These are phyloP conservation scores for Pelargonium cotyledonis DNA, from an alignment of 441 rosid species.

Conservation along the genomic window DNA sequence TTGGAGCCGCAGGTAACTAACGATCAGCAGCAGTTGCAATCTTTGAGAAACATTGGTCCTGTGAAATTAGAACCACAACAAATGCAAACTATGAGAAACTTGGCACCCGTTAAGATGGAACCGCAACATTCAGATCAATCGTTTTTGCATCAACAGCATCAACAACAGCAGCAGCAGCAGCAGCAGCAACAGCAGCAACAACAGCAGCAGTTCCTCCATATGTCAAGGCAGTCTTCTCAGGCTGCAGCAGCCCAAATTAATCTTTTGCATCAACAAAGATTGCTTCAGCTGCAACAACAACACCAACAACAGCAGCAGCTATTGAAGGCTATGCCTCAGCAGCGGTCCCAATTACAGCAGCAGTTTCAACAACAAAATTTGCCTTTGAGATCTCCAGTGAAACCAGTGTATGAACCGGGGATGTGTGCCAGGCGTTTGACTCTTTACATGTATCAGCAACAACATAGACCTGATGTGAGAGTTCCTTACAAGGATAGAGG, in stretches of 20 bases:
- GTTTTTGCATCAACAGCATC: slow-evolving; percentile 44
- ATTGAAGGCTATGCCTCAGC: slow-evolving; percentile 73
- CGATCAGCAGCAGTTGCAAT: slow-evolving; percentile 56
- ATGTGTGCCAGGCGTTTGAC: slow-evolving; percentile 88
- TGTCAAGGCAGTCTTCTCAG: slow-evolving; percentile 79
- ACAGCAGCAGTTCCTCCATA: slow-evolving; percentile 62
- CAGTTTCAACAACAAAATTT: slow-evolving; percentile 77
- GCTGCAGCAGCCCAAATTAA: slow-evolving; percentile 57
- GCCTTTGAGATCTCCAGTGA: slow-evolving; percentile 63
- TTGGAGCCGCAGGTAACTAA: slow-evolving; percentile 65
- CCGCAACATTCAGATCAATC: slow-evolving; percentile 73
- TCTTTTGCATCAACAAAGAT: slow-evolving; percentile 64
- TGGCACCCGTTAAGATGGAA: slow-evolving; percentile 70
- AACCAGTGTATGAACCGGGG: slow-evolving; percentile 81
- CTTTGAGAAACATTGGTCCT: slow-evolving; percentile 48
- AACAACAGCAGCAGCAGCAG: too few relatives aligned
- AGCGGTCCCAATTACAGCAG: slow-evolving; percentile 68
- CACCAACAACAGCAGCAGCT: slow-evolving; percentile 81
- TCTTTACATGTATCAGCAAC: slow-evolving; percentile 88
- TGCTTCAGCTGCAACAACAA: slow-evolving; percentile 51
- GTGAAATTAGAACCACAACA: slow-evolving; percentile 80
- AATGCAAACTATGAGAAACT: slow-evolving; percentile 46
- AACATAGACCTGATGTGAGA: slow-evolving; percentile 89
- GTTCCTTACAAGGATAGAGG: slow-evolving; percentile 15
- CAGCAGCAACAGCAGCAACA: slow-evolving; percentile 55